Conservation (phyloP, 2,329 filamentous ascomycete species). For the Seiridium unicorne region DNA sequence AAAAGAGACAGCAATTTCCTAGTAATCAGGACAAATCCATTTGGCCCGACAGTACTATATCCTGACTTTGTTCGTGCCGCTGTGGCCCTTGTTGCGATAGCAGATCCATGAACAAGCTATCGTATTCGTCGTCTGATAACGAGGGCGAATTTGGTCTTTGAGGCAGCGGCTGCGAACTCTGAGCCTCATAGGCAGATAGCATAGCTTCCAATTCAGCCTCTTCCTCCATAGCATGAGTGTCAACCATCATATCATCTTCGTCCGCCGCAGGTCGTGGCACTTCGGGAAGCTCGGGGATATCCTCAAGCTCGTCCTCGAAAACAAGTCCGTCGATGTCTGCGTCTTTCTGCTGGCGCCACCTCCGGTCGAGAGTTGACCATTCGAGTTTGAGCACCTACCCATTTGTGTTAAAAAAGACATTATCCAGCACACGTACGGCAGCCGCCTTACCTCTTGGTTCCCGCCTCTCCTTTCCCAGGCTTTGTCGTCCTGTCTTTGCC, state of each 20-base stretch:
- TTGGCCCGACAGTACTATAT: slow-evolving; percentile 30
- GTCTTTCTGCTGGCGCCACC: slow-evolving; percentile 36
- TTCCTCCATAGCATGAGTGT: slow-evolving; percentile 49
- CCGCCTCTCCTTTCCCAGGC: slow-evolving; percentile 60
- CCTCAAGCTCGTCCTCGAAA: slow-evolving; percentile 51
- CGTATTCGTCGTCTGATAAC: slow-evolving; percentile 58
- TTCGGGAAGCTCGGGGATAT: slow-evolving; percentile 38
- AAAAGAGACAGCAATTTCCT: not conserved
- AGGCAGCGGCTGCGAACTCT: slow-evolving; percentile 17
- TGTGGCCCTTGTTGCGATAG: slow-evolving; percentile 41
- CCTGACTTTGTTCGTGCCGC: slow-evolving; percentile 17
- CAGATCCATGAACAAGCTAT: slow-evolving; percentile 65
- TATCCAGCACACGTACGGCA: not conserved
- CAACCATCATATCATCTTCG: slow-evolving; percentile 51
- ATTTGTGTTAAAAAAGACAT: not conserved
- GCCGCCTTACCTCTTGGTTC: slow-evolving; percentile 53
- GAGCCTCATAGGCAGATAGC: slow-evolving; percentile 43
- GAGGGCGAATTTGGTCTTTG: slow-evolving; percentile 31
- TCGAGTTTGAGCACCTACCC: slow-evolving; percentile 39
- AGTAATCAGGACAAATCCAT: slow-evolving; percentile 45
- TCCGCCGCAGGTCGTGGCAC: slow-evolving; percentile 18
- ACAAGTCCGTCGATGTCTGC: slow-evolving; percentile 37
- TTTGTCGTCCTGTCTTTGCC: slow-evolving; percentile 58
- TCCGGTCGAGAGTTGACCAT: slow-evolving; percentile 37
- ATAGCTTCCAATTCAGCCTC: slow-evolving; percentile 58